A percentile compares a stretch with the other conserved stretches of the same genome.
Conservation (phyloP, 106 monocot genomes). For the Dendrobium nobile region DNA sequence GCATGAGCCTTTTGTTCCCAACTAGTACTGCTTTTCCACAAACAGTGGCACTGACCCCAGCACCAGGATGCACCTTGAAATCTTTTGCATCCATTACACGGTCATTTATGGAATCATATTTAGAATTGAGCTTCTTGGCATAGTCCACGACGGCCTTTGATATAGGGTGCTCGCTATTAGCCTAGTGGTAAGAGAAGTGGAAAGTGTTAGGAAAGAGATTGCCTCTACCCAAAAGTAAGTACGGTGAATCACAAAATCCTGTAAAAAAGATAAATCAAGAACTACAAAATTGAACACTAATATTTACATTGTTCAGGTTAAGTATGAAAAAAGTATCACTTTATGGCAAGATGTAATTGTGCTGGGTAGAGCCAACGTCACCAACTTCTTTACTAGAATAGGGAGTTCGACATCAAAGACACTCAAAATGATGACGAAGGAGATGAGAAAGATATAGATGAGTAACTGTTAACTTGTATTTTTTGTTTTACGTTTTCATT, state of each 20-base stretch:
- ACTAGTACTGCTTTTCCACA: slow-evolving; percentile 39
- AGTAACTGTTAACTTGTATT: no score
- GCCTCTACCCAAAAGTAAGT: no score
- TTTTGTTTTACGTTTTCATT: no score
- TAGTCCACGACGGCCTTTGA: slow-evolving; percentile 69
- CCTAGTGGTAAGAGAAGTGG: slow-evolving; percentile 20
- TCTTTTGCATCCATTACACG: slow-evolving; percentile 35
- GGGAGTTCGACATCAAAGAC: no score
- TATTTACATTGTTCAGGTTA: neutral
- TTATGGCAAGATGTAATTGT: no score
- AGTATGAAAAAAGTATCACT: neutral
- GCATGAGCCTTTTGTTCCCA: slow-evolving; percentile 75
- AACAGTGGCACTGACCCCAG: slow-evolving; percentile 53
- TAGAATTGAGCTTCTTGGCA: slow-evolving; percentile 49
- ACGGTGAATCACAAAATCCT: neutral
- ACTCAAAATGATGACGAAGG: no score
- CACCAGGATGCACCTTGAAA: slow-evolving; percentile 71
- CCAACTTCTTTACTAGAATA: no score
- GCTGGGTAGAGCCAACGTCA: no score
- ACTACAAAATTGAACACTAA: neutral
- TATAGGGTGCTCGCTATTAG: slow-evolving; percentile 84
- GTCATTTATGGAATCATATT: slow-evolving; percentile 29
- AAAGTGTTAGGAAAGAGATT: neutral
- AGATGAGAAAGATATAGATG: no score
- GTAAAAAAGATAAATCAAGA: neutral